phyloP scores from a whole-genome alignment of 148 eudicot species.

The Oxyria digyna region DNA sequence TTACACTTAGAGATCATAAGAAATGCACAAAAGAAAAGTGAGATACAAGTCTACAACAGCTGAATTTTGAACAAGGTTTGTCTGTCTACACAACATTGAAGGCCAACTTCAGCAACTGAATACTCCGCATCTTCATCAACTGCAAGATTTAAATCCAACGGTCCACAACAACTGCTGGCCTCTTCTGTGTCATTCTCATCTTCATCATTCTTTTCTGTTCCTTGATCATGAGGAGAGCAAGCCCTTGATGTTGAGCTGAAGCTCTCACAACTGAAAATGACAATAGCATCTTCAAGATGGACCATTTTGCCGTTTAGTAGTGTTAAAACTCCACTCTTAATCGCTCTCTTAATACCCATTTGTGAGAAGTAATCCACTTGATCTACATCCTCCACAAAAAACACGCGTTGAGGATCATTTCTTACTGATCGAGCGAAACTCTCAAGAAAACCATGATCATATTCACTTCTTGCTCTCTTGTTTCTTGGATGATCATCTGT shows the following conservation, averaged over 20 bases:
- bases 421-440: slow-evolving; percentile 35
- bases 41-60: slow-evolving; percentile 9
- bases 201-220: slow-evolving; percentile 11
- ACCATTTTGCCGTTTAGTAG: slow-evolving; percentile 24
- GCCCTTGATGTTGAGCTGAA: slow-evolving; percentile 45
- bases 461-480: slow-evolving; percentile 48
- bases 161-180: slow-evolving; percentile 12
- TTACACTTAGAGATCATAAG: background rate
- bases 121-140: slow-evolving; percentile 13
- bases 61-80: slow-evolving; percentile 13
- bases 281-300: slow-evolving; percentile 45
- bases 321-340: slow-evolving; percentile 31
- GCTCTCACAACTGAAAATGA: slow-evolving; percentile 53
- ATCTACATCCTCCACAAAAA: slow-evolving; percentile 54
- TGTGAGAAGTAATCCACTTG: slow-evolving; percentile 36
- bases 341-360: slow-evolving; percentile 38
- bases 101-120: background rate
- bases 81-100: slow-evolving; percentile 6
- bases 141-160: slow-evolving; percentile 46
- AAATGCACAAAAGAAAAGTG: background rate
- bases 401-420: slow-evolving; percentile 55
- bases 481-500: slow-evolving; percentile 23
- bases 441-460: slow-evolving; percentile 24
- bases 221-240: slow-evolving; percentile 34
- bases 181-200: slow-evolving; percentile 17